Base-by-base conservation (phyloP, 2,329 filamentous ascomycete genomes). In the Colletotrichum cuscutae region DNA sequence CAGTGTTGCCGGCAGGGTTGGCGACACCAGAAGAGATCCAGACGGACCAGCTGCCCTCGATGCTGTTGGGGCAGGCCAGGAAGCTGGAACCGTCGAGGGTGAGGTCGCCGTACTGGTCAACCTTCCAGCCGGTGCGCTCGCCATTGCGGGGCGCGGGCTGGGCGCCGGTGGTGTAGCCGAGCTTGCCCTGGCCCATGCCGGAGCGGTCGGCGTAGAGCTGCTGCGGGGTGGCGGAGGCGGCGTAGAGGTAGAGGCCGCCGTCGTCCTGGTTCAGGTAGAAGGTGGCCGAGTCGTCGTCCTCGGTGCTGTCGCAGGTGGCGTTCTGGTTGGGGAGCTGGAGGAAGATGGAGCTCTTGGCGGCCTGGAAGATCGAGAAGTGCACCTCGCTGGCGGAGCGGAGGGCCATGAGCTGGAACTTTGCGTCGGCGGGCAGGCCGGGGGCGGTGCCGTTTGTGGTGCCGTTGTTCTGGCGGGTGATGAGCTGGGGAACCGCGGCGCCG, bases 181-280 rank as follows among this genome's bases (percentile, higher is more conserved):
- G 77, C 26, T 82, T 80, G 63, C 90, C 90, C 75, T 88, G 86
- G 75, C 88, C 89, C 88, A 90, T 90, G 77, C 88, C 89, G 58
- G 87, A 89, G 57, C 86, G 86, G 79, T 91, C 89, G 53, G 86
- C 86, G 74, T 77, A 91, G 63, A 88, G 71, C 76, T 86, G 80
- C 82, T 91, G 89, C 3, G 81, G 80, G 42, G 75, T 81, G 5
- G 80, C 82, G 26, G 81, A 80, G 30, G 77, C 75, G 42, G 83
- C 84, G 80, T 86, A 89, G 37, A 92, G 84, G 78, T 79, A 85
- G 32, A 90, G 83, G 57, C 82, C 82, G 59, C 81, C 82, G 58
- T 87, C 81, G 7, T 46, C 6, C 53, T 77, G 65, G 76, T 49
- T 49, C 19, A 90, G 80, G 75, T 81, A 81, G 80, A 91, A 89